Evolutionary conservation across 805 yeast species (phyloP).

Genomic region (Brettanomyces nanus): DNA sequence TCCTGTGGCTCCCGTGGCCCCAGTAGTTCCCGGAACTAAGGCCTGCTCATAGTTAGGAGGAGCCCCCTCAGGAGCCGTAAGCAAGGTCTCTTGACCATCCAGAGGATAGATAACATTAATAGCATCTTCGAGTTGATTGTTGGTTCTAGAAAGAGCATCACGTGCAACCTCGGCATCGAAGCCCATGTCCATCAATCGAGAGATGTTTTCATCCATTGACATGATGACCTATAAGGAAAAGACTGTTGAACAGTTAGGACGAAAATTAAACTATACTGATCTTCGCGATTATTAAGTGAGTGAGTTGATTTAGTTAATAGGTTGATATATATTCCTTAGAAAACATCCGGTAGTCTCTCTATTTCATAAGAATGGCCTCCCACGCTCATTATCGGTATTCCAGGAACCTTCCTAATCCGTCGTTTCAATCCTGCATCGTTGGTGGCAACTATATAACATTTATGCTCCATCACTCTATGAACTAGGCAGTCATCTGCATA

Average conservation of each 20-base stretch:
- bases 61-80: no score
- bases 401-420: conserved; percentile 92
- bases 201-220: conserved; percentile 18
- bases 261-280: no score
- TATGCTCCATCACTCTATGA: conserved; percentile 88
- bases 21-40: conserved; percentile 1
- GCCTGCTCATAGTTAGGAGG: conserved; percentile 5
- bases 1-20: background rate
- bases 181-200: conserved; percentile 21
- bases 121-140: conserved; percentile 28
- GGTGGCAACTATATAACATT: conserved; percentile 95
- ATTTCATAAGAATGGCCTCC: conserved; percentile 89
- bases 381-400: conserved; percentile 94
- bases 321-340: no score
- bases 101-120: conserved; percentile 27
- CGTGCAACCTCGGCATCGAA: conserved; percentile 17
- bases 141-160: conserved; percentile 25
- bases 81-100: conserved; percentile 3
- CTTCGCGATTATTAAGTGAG: no score
- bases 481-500: conserved; percentile 98
- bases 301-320: no score
- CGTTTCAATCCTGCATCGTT: conserved; percentile 96
- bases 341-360: conserved; percentile 93
- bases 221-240: conserved; percentile 3
- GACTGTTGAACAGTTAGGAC: no score